Percentiles rank a stretch among this genome's conserved stretches.
Evolutionary conservation across 352 stramenopile species (phyloP).

Genomic region (Phytophthora vignae): DNA sequence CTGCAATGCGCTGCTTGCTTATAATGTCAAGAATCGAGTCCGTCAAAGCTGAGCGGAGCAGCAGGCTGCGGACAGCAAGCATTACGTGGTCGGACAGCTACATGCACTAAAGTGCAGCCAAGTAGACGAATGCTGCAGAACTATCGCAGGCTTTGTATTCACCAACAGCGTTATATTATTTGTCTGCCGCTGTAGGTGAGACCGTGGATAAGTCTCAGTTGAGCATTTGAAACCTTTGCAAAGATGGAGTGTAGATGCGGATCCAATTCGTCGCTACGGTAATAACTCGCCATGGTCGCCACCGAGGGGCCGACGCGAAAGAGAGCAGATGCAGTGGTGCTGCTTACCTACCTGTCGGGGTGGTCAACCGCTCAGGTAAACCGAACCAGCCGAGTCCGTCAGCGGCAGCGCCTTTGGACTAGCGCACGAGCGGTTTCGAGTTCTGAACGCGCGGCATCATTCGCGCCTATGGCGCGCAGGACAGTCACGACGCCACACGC

Average conservation of each 20-base stretch:
- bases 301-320: neutral
- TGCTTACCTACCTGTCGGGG: neutral
- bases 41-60: neutral
- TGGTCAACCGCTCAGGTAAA: neutral
- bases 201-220: neutral
- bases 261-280: neutral
- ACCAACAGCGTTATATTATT: neutral
- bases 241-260: too few relatives aligned
- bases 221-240: neutral
- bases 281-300: neutral
- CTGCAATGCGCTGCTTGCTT: neutral
- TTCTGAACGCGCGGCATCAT: neutral
- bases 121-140: neutral
- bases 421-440: neutral
- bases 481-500: slow-evolving; percentile 6
- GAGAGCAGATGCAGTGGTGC: neutral
- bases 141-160: neutral
- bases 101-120: neutral
- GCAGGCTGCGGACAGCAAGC: neutral
- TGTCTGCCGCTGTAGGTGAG: neutral
- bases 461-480: neutral
- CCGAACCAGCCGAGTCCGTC: slow-evolving; percentile 1
- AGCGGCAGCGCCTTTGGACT: neutral
- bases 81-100: neutral
- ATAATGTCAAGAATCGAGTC: too few relatives aligned